Evolutionary conservation across 495 filamentous ascomycete genomes (phyloP), one percentile per base, ranked within the genome.

Genomic region (Cercophora newfieldiana): DNA sequence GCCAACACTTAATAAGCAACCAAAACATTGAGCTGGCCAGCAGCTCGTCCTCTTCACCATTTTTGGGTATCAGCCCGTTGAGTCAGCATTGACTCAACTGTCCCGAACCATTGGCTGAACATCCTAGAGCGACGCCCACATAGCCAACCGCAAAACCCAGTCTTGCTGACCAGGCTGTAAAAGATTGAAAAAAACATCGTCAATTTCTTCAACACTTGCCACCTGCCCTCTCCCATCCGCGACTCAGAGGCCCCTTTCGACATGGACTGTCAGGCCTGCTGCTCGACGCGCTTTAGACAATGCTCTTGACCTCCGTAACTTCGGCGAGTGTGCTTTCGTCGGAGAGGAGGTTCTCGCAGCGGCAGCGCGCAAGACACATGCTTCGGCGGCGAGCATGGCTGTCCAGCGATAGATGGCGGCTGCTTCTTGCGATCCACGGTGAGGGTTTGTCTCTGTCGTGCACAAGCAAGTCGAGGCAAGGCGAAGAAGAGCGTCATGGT

Each of bases 331-430:
- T 6, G 37, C 10, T 8, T 2, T 14, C 12, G 12, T 14, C 37
- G 37, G 37, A 14, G n/a, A n/a, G n/a, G n/a, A n/a, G n/a, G n/a
- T n/a, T n/a, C n/a, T n/a, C n/a, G n/a, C n/a, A n/a, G n/a, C n/a
- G n/a, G n/a, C n/a, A n/a, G 48, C 47, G 14, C 60, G 47, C 3
- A 63, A 7, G 31, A 25, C 29, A 33, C 47, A 28, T n/a, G 65
- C 65, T 31, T 67, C 65, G 21, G 53, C 18, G 12, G 49, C 30
- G 58, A 67, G 61, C 59, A 67, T 26, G 29, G 54, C 59, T 10
- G 65, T 67, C 65, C 65, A 67, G 49, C 59, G 48, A 26, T 67
- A 67, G 5, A 67, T 67, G 31, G 50, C 65, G 28, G 58, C 53
- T 1, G 65, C 65, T 47, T 67, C 65, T 19, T 67, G 65, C 12